phyloP scores from a whole-genome alignment of 208 protist species.

The Entamoeba invadens region DNA sequence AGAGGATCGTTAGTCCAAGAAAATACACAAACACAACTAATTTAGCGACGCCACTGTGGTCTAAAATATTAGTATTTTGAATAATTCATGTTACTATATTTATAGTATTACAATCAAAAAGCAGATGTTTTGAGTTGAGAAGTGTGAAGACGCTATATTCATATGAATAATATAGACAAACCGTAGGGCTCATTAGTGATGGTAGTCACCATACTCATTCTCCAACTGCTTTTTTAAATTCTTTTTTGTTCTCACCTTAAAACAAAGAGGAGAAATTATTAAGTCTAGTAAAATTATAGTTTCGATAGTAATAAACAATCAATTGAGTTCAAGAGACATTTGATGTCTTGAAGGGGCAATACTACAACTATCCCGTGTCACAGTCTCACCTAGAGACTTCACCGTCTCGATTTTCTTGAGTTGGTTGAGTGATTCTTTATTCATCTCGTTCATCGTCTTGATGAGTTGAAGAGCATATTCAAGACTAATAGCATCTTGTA shows the following conservation, averaged over 20 bases:
- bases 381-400: neutral
- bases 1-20: neutral
- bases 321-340: neutral
- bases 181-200: neutral
- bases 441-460: neutral
- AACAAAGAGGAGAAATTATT: neutral
- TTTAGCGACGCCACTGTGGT: neutral
- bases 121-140: too few relatives aligned
- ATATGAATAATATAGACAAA: neutral
- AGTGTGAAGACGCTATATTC: neutral
- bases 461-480: neutral
- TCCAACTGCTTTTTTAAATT: neutral
- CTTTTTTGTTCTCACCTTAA: neutral
- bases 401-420: neutral
- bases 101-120: too few relatives aligned
- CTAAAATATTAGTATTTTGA: neutral
- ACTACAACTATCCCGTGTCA: neutral
- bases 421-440: neutral
- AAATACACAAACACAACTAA: neutral
- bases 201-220: neutral
- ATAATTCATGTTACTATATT: too few relatives aligned
- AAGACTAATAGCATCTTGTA: neutral
- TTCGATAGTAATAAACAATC: neutral
- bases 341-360: neutral
- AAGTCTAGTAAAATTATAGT: too few relatives aligned